These are phyloP conservation scores for Nannochloropsis salina DNA, from an alignment of 108 stramenopile species.

Conservation along the genomic window DNA sequence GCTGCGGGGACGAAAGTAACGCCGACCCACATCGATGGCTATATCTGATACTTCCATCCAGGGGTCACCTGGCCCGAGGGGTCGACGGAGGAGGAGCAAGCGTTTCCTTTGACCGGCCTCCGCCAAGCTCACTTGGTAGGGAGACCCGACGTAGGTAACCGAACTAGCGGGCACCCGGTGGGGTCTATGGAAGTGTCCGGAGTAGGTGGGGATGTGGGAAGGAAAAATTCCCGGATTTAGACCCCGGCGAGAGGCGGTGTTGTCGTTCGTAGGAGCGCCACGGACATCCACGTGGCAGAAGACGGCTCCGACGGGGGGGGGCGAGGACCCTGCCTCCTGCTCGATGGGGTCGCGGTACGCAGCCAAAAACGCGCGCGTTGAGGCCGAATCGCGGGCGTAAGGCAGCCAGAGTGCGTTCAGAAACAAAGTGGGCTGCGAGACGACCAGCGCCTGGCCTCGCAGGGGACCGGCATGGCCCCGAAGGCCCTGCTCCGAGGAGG, in stretches of 20 bases:
- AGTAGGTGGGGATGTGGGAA: slow-evolving; percentile 27
- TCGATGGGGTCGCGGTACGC: background rate
- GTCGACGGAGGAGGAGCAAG: slow-evolving; percentile 26
- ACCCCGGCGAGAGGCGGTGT: slow-evolving; percentile 38
- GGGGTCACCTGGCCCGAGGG: background rate
- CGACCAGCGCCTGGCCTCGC: slow-evolving; percentile 37
- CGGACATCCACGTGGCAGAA: slow-evolving; percentile 53
- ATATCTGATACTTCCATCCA: slow-evolving; percentile 22
- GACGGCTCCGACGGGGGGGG: slow-evolving; percentile 26
- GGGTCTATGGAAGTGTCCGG: slow-evolving; percentile 52
- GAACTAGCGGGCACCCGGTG: slow-evolving; percentile 36
- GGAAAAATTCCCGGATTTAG: slow-evolving; percentile 38
- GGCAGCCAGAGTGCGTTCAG: slow-evolving; percentile 52
- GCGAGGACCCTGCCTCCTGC: background rate
- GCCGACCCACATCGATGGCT: slow-evolving; percentile 25
- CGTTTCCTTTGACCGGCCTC: slow-evolving; percentile 49
- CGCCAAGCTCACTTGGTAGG: slow-evolving; percentile 49
- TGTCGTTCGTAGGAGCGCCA: slow-evolving; percentile 50
- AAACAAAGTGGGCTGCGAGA: slow-evolving; percentile 45
- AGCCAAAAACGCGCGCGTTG: slow-evolving; percentile 1
- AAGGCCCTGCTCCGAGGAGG: slow-evolving; percentile 24
- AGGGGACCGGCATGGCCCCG: background rate
- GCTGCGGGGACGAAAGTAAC: slow-evolving; percentile 26
- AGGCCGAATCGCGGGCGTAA: slow-evolving; percentile 38
- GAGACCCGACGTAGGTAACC: slow-evolving; percentile 51